A percentile compares a stretch with the other conserved stretches of the same genome.
Evolutionary conservation across 2,329 filamentous ascomycete species (phyloP).

Genomic region (Periconia sp.): DNA sequence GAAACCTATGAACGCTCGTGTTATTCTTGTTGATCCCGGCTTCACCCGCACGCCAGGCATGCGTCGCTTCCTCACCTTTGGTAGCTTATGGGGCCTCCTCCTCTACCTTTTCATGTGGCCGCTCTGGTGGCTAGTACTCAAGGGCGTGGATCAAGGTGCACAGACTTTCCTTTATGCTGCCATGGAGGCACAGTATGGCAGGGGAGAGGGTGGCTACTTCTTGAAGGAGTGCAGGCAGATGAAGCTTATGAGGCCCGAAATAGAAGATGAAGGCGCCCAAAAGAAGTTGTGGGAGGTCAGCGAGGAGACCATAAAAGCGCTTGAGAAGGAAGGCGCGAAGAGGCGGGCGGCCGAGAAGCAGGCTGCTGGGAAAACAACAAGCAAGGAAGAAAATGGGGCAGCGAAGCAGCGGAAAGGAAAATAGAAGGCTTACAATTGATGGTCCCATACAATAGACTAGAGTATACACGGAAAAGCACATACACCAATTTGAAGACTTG

Average conservation of each 20-base stretch:
- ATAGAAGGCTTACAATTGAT: constrained; percentile 10
- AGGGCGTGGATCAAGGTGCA: constrained; percentile 81
- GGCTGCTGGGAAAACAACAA: constrained; percentile 34
- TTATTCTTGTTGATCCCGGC: constrained; percentile 88
- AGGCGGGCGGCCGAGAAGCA: constrained; percentile 63
- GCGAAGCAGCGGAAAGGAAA: constrained; percentile 33
- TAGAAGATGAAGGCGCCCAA: constrained; percentile 78
- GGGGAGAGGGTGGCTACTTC: constrained; percentile 71
- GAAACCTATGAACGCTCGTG: constrained; percentile 79
- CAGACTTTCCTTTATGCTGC: constrained; percentile 85
- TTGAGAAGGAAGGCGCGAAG: constrained; percentile 79
- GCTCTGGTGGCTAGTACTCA: constrained; percentile 85
- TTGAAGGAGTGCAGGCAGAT: constrained; percentile 90
- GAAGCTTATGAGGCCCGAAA: constrained; percentile 72
- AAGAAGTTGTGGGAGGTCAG: constrained; percentile 91
- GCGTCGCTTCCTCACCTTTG: constrained; percentile 83
- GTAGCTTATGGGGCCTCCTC: constrained; percentile 78
- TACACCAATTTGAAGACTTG: too few species aligned
- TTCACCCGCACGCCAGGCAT: constrained; percentile 84
- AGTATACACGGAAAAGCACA: too few species aligned
- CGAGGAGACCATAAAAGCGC: constrained; percentile 76
- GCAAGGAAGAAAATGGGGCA: constrained; percentile 27
- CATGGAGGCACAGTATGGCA: constrained; percentile 77
- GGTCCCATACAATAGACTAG: too few species aligned
- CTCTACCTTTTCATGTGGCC: constrained; percentile 80